A percentile compares a stretch with the other conserved stretches of the same genome.
Evolutionary conservation across 345 rosid species (phyloP).

Genomic region (Erucastrum elatum): DNA sequence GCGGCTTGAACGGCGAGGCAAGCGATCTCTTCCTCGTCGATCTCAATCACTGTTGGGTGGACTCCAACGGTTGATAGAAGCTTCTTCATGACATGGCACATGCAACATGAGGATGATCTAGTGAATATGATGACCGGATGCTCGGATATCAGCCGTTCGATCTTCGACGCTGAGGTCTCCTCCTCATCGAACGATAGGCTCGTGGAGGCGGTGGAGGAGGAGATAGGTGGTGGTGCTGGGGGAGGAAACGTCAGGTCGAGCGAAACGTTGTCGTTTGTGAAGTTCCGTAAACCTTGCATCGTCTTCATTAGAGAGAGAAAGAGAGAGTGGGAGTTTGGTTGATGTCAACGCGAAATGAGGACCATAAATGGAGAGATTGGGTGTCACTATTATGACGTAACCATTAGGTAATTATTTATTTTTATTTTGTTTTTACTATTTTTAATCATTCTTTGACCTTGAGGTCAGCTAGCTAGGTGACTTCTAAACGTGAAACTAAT

Average conservation of each 20-base stretch:
- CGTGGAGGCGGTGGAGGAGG: conserved; percentile 38
- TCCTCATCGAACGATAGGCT: conserved; percentile 74
- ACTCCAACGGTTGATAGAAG: conserved; percentile 79
- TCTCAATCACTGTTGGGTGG: conserved; percentile 89
- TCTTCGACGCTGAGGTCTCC: conserved; percentile 68
- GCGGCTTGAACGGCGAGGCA: conserved; percentile 39
- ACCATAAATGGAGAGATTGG: conserved; percentile 37
- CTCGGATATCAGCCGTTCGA: conserved; percentile 83
- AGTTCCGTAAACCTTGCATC: conserved; percentile 35
- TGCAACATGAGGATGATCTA: conserved; percentile 73
- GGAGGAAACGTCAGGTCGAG: conserved; percentile 49
- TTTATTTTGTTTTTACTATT: background rate
- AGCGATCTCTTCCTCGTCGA: conserved; percentile 72
- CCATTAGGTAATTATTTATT: conserved; percentile 14
- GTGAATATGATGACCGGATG: conserved; percentile 94
- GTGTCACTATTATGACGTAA: conserved; percentile 40
- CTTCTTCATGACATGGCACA: conserved; percentile 95
- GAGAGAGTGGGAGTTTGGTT: conserved; percentile 7
- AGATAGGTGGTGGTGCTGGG: conserved; percentile 30
- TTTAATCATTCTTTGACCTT: background rate
- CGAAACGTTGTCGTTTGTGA: conserved; percentile 26
- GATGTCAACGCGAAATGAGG: conserved; percentile 37
- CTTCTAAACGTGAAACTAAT: background rate
- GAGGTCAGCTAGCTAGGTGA: conserved; percentile 4
- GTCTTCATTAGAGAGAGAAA: conserved; percentile 24